Conservation (phyloP, 1,139 yeast genomes). For the Schizosaccharomyces versatilis region DNA sequence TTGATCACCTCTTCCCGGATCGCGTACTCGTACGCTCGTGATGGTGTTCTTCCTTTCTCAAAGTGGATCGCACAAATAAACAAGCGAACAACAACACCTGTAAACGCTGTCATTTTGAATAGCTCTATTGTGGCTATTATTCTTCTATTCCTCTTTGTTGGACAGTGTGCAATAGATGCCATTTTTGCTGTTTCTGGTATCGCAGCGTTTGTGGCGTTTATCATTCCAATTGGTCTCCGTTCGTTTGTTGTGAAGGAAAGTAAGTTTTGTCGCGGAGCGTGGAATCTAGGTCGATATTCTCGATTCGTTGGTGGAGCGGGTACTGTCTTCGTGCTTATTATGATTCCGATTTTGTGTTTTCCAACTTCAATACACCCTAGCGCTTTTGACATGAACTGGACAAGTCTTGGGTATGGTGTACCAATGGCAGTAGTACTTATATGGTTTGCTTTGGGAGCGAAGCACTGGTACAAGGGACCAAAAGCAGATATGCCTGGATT, state of each 20-base stretch:
- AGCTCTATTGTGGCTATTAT: conserved; percentile 34
- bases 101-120: conserved; percentile 48
- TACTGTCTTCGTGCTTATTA: conserved; percentile 26
- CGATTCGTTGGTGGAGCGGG: conserved; percentile 22
- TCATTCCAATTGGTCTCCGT: conserved; percentile 41
- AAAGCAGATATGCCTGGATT: conserved; percentile 19
- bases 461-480: conserved; percentile 49
- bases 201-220: conserved; percentile 47
- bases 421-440: background rate
- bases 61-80: conserved; percentile 32
- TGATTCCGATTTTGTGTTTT: conserved; percentile 50
- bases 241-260: conserved; percentile 30
- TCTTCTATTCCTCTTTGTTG: conserved; percentile 41
- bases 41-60: conserved; percentile 44
- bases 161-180: conserved; percentile 48
- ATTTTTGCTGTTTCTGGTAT: conserved; percentile 60
- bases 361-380: conserved; percentile 33
- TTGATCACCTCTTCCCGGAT: conserved; percentile 52
- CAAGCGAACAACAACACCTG: conserved; percentile 38
- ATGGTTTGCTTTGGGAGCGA: conserved; percentile 39
- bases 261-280: conserved; percentile 43
- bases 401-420: background rate
- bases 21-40: conserved; percentile 45
- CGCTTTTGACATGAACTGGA: background rate
- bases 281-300: conserved; percentile 39